phyloP scores from a whole-genome alignment of 306 rosid species.

The Cucurbita maxima region DNA sequence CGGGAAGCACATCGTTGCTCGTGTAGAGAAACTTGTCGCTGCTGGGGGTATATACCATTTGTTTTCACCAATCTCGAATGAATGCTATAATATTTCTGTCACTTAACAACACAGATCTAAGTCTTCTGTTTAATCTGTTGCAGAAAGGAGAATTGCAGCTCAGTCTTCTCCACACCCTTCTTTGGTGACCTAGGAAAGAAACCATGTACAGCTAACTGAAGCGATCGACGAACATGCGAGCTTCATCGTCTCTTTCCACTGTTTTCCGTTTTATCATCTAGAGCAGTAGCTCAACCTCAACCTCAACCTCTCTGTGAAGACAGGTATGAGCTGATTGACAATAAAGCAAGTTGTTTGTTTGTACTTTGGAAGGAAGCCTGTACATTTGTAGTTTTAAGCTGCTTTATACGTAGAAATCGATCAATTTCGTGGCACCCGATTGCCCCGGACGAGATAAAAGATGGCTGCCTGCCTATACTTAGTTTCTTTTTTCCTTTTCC shows the following conservation, averaged over 20 bases:
- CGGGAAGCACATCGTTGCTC: conserved; percentile 88
- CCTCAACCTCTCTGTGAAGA: conserved; percentile 21
- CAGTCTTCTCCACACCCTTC: conserved; percentile 71
- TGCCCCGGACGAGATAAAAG: conserved; percentile 38
- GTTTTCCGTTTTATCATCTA: conserved; percentile 17
- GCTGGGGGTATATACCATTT: conserved; percentile 58
- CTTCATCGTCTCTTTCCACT: conserved; percentile 19
- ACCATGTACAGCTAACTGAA: conserved; percentile 93
- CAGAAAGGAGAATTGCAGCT: conserved; percentile 96
- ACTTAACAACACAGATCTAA: not conserved
- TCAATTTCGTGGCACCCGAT: conserved; percentile 23
- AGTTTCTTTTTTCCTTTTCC: conserved; percentile 1
- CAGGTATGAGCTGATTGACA: conserved; percentile 32
- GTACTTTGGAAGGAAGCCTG: conserved; percentile 50
- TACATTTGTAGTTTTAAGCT: conserved; percentile 74
- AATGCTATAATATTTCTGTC: not conserved
- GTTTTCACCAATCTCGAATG: not conserved
- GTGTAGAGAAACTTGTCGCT: conserved; percentile 96
- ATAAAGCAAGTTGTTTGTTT: conserved; percentile 40
- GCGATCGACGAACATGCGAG: conserved; percentile 46
- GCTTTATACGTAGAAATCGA: conserved; percentile 55
- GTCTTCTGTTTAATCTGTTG: conserved; percentile 6
- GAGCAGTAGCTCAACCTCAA: conserved; percentile 20
- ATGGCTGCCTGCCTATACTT: conserved; percentile 33
- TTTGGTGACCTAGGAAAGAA: conserved; percentile 39